Evolutionary conservation across 2,329 filamentous ascomycete genomes (phyloP), one percentile per base, ranked within the genome.

Genomic region (Phaeomoniella chlamydospora): DNA sequence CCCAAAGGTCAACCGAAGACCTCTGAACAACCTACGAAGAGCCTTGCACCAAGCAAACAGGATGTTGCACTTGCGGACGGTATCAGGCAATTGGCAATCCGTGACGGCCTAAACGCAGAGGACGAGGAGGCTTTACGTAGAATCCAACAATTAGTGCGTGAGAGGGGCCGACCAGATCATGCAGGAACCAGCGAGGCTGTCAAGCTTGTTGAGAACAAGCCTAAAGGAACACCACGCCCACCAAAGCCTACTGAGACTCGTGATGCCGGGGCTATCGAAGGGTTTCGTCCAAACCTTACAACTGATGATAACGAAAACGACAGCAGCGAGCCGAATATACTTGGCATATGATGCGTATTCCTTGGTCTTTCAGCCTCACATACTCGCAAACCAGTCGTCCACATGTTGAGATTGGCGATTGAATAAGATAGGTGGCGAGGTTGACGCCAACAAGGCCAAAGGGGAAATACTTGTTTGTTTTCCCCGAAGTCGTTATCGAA

Each of bases 131-230:
- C 22, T n/a, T 26, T 26, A n/a, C 22, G 22, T n/a, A 6, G 22
- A 6, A 26, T 26, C 22, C 22, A 26, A 29, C 60, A 65, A 29
- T 54, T 75, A 9, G 69, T 70, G 0, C 43, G 70, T 4, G 72
- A 75, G 47, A 62, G 71, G 29, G 62, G 62, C 6, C 6, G n/a
- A n/a, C 22, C 22, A n/a, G 22, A 6, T 6, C 9, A n/a, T 26
- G 22, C n/a, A 6, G n/a, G 22, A 6, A 26, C 22, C n/a, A 6
- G 6, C n/a, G 22, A 26, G n/a, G n/a, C 6, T n/a, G 22, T 26
- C 22, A n/a, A 26, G 6, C 22, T 26, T 26, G 22, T 26, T 9
- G 22, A 26, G n/a, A 26, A 26, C 9, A 26, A 26, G n/a, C 22
- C 22, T 6, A 9, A 6, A 26, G 22, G 22, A n/a, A 26, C n/a